Conservation (phyloP, 768 basidiomycete species). For the Termitomyces sp. region DNA sequence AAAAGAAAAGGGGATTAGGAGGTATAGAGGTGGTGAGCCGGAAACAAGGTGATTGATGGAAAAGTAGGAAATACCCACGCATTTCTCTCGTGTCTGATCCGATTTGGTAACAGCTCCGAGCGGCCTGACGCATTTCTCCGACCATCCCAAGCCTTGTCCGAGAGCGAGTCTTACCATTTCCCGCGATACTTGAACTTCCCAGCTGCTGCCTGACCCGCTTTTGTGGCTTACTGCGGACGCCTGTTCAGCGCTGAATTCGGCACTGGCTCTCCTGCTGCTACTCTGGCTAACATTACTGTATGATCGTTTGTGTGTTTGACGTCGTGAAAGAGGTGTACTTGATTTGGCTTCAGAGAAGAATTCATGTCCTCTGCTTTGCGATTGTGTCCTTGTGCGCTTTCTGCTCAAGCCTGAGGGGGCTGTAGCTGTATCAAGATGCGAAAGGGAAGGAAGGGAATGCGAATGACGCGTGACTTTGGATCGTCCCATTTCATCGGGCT, state of each 20-base stretch:
- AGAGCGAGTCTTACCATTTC: slow-evolving; percentile 49
- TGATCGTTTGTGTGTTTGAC: slow-evolving; percentile 18
- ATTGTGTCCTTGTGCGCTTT: slow-evolving; percentile 12
- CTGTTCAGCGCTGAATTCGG: slow-evolving; percentile 50
- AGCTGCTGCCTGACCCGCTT: slow-evolving; percentile 30
- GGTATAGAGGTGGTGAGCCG: slow-evolving; percentile 18
- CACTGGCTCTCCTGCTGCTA: slow-evolving; percentile 44
- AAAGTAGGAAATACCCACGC: slow-evolving; percentile 28
- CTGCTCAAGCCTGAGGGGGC: not conserved
- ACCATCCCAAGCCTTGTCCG: slow-evolving; percentile 12
- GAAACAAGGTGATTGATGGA: slow-evolving; percentile 10
- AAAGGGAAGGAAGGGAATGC: slow-evolving; percentile 18
- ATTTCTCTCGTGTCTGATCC: slow-evolving; percentile 33
- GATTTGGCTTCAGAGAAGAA: slow-evolving; percentile 4
- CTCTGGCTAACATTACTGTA: slow-evolving; percentile 25
- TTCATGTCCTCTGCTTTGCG: slow-evolving; percentile 6
- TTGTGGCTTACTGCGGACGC: slow-evolving; percentile 26
- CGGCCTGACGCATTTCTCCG: slow-evolving; percentile 8
- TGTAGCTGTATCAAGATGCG: slow-evolving; percentile 9
- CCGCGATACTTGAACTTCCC: slow-evolving; percentile 55
- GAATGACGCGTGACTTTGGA: slow-evolving; percentile 13
- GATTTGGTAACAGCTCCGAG: slow-evolving; percentile 17
- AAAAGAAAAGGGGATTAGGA: slow-evolving; percentile 22
- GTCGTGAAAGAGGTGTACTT: slow-evolving; percentile 7
- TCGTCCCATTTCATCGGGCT: not conserved